These are phyloP conservation scores for Carex scoparia DNA, from an alignment of 176 grass and related monocot species.

Conservation along the genomic window DNA sequence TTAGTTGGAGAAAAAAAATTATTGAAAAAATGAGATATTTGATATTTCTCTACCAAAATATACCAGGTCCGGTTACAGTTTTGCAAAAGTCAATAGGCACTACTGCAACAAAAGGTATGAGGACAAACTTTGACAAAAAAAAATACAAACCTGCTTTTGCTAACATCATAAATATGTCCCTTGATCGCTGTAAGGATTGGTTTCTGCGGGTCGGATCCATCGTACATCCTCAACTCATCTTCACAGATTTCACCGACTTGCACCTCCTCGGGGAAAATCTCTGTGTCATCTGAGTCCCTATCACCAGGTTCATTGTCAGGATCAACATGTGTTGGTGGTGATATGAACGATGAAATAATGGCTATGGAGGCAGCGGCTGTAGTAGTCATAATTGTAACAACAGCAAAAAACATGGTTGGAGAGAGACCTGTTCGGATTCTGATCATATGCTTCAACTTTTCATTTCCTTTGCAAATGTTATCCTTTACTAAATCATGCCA, in stretches of 20 bases:
- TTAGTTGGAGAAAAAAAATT: too few species aligned
- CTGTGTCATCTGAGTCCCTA: slow-evolving; percentile 6
- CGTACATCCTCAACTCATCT: slow-evolving; percentile 53
- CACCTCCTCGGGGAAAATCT: slow-evolving; percentile 21
- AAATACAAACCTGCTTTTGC: slow-evolving; percentile 35
- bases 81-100: too few species aligned
- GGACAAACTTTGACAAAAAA: not conserved
- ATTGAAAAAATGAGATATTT: too few species aligned
- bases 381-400: slow-evolving; percentile 2
- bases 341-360: slow-evolving; percentile 15
- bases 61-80: too few species aligned
- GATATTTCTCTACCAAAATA: too few species aligned
- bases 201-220: slow-evolving; percentile 36
- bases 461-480: slow-evolving; percentile 21
- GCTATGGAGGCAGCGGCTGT: slow-evolving; percentile 14
- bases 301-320: not conserved
- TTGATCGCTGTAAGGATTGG: slow-evolving; percentile 46
- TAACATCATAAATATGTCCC: slow-evolving; percentile 46
- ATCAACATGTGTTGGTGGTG: not conserved
- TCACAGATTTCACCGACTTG: slow-evolving; percentile 47
- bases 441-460: slow-evolving; percentile 32
- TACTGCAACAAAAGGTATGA: too few species aligned
- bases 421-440: slow-evolving; percentile 26
- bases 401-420: slow-evolving; percentile 27
- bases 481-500: slow-evolving; percentile 4